Evolutionary conservation across 2,329 filamentous ascomycete species (phyloP).

Genomic region (Tolypocladium sp.): DNA sequence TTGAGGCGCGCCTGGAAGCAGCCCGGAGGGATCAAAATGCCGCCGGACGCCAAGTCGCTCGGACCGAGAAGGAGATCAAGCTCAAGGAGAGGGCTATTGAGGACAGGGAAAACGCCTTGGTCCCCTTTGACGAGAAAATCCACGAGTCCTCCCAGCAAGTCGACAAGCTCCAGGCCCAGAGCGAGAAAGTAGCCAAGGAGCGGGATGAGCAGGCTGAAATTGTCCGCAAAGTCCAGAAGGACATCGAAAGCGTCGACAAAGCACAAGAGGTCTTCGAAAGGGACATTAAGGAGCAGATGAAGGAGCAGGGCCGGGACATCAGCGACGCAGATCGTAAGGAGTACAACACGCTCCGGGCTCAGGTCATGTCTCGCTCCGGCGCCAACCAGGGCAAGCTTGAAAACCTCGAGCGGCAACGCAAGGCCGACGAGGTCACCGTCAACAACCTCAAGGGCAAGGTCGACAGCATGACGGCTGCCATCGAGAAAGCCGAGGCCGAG

Average conservation of each 20-base stretch:
- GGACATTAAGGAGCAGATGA: conserved; percentile 76
- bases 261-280: conserved; percentile 82
- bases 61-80: conserved; percentile 79
- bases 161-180: conserved; percentile 56
- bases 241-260: conserved; percentile 78
- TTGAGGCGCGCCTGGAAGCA: conserved; percentile 68
- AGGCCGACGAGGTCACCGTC: conserved; percentile 84
- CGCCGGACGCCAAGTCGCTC: conserved; percentile 65
- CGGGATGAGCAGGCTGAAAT: conserved; percentile 60
- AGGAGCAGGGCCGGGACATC: conserved; percentile 78
- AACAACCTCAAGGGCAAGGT: conserved; percentile 85
- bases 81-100: conserved; percentile 80
- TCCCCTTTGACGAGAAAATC: conserved; percentile 90
- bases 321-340: conserved; percentile 81
- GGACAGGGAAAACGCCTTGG: conserved; percentile 72
- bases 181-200: conserved; percentile 65
- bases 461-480: conserved; percentile 64
- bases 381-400: conserved; percentile 75
- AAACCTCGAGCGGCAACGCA: conserved; percentile 78
- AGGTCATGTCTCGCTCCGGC: conserved; percentile 76
- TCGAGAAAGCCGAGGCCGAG: conserved; percentile 67
- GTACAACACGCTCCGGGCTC: conserved; percentile 74
- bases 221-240: conserved; percentile 68
- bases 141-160: conserved; percentile 65
- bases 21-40: conserved; percentile 77